Conservation (phyloP, 257 asterid genomes). For the Solanum bukasovii region DNA sequence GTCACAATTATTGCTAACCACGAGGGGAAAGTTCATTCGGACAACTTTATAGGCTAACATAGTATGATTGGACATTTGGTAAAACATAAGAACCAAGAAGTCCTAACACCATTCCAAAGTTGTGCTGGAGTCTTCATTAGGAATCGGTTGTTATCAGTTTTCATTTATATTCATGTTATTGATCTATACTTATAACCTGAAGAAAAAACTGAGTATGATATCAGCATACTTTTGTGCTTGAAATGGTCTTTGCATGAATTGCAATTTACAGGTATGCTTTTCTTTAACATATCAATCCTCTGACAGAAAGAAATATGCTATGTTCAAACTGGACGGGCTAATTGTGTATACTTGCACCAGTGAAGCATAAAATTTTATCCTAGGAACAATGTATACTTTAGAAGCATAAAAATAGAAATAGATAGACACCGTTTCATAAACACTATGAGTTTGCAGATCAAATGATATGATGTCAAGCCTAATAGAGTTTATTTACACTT, state of each 20-base stretch:
- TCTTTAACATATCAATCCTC: neutral
- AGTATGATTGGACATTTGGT: neutral
- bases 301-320: neutral
- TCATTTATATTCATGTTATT: neutral
- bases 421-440: neutral
- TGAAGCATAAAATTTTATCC: neutral
- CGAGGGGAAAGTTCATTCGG: neutral
- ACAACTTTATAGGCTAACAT: neutral
- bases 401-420: neutral
- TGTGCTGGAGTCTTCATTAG: neutral
- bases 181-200: neutral
- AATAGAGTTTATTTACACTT: slow-evolving; percentile 1
- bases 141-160: neutral
- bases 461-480: neutral
- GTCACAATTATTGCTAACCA: neutral
- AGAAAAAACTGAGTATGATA: neutral
- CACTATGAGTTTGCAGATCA: neutral
- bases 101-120: neutral
- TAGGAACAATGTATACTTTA: neutral
- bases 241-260: neutral
- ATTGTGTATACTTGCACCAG: neutral
- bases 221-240: neutral
- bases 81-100: neutral
- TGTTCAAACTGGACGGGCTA: neutral
- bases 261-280: neutral